A percentile compares a stretch with the other conserved stretches of the same genome.
phyloP scores from a whole-genome alignment of 2,329 filamentous ascomycete species.

The Tolypocladium tropicale region DNA sequence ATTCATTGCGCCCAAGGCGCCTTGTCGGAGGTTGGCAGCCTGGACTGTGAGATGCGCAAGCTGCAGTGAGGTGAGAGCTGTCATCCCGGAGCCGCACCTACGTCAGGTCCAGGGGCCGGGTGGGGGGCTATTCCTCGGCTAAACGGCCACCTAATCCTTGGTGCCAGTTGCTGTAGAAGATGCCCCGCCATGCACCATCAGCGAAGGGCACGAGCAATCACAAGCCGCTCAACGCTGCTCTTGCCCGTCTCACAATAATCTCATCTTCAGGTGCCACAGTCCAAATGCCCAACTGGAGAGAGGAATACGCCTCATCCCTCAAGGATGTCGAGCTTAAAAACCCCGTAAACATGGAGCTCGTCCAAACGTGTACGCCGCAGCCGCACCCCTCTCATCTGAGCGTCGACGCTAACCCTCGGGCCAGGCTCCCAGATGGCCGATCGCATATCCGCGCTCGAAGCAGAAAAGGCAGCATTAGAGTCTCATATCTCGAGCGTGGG shows the following conservation, averaged over 20 bases:
- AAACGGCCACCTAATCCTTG: conserved; percentile 7
- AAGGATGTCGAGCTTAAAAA: conserved; percentile 60
- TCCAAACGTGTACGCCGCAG: conserved; percentile 62
- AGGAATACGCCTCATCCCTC: conserved; percentile 70
- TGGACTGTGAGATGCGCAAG: not conserved
- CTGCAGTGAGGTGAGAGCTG: not conserved
- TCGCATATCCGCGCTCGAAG: conserved; percentile 53
- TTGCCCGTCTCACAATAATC: not conserved
- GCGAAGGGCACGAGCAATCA: not conserved
- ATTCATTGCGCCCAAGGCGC: conserved; percentile 16
- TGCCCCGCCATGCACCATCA: conserved; percentile 3
- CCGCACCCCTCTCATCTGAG: not conserved
- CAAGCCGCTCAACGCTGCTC: not conserved
- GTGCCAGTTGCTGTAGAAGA: not conserved
- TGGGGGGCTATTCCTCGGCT: conserved; percentile 22
- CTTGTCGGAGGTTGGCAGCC: not conserved
- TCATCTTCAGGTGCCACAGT: not conserved
- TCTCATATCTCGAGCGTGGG: conserved; percentile 15
- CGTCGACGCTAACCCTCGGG: conserved; percentile 9
- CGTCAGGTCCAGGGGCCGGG: not conserved
- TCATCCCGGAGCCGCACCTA: not conserved
- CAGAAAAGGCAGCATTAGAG: conserved; percentile 38
- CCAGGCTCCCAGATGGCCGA: conserved; percentile 57
- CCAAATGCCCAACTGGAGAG: conserved; percentile 59
- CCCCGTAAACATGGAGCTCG: conserved; percentile 52